phyloP scores from a whole-genome alignment of 2,329 filamentous ascomycete genomes.

The Colletotrichum lindemuthianum region DNA sequence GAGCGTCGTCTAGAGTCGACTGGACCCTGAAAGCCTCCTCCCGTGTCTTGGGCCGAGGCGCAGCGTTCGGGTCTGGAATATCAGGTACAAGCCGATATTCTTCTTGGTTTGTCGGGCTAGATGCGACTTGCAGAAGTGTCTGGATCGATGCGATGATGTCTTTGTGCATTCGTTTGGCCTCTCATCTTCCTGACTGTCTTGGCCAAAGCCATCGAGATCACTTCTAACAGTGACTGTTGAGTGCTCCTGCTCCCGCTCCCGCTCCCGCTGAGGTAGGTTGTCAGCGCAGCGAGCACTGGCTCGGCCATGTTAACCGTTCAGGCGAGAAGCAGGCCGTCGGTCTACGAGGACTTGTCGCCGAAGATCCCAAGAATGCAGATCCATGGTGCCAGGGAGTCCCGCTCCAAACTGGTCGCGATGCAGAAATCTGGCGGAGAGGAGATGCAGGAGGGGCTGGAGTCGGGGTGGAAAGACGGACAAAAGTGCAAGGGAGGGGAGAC shows the following conservation, averaged over 20 bases:
- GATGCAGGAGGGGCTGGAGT: slow-evolving; percentile 10
- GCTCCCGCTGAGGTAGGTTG: too few relatives aligned
- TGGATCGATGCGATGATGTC: neutral
- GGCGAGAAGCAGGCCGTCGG: slow-evolving; percentile 15
- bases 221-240: too few relatives aligned
- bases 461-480: slow-evolving; percentile 11
- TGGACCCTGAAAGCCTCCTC: slow-evolving; percentile 19
- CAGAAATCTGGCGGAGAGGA: slow-evolving; percentile 14
- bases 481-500: neutral
- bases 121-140: too few relatives aligned
- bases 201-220: slow-evolving; percentile 1
- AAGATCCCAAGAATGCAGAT: slow-evolving; percentile 21
- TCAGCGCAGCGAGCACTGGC: neutral
- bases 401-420: slow-evolving; percentile 23
- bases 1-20: neutral
- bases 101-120: too few relatives aligned
- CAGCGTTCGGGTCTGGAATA: too few relatives aligned
- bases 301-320: slow-evolving; percentile 3
- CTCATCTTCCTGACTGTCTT: neutral
- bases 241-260: too few relatives aligned
- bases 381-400: slow-evolving; percentile 18
- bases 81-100: too few relatives aligned
- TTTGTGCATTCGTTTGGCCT: neutral
- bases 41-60: neutral
- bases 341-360: slow-evolving; percentile 31